phyloP scores from a whole-genome alignment of 2,329 filamentous ascomycete species.

The Aureobasidium sp. region DNA sequence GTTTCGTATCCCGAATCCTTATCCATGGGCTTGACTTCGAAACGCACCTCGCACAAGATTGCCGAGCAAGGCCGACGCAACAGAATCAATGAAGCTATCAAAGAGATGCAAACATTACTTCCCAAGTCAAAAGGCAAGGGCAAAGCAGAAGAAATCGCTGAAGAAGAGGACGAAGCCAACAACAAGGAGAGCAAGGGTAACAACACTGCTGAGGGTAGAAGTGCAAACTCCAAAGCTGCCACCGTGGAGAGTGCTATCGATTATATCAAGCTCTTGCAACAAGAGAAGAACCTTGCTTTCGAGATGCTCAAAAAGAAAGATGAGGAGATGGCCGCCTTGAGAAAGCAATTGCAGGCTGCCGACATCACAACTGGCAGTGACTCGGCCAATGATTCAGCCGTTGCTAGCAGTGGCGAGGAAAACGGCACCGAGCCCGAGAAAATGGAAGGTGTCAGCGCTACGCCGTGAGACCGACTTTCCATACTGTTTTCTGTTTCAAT shows the following conservation, averaged over 20 bases:
- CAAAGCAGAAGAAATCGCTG: conserved; percentile 23
- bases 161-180: conserved; percentile 33
- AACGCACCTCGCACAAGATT: conserved; percentile 95
- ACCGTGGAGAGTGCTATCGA: conserved; percentile 97
- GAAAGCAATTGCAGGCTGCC: conserved; percentile 5
- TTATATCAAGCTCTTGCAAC: conserved; percentile 80
- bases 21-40: conserved; percentile 88
- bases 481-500: not conserved
- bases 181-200: conserved; percentile 26
- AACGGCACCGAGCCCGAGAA: not conserved
- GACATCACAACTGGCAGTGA: not conserved
- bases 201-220: conserved; percentile 35
- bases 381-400: not conserved
- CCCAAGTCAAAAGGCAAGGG: conserved; percentile 45
- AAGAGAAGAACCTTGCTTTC: conserved; percentile 30
- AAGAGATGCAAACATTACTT: conserved; percentile 82
- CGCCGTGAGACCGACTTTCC: not conserved
- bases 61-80: conserved; percentile 94
- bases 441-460: conserved; percentile 1
- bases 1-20: conserved; percentile 76
- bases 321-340: conserved; percentile 20
- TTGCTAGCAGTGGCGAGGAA: not conserved
- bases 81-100: conserved; percentile 86
- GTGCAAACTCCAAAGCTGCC: conserved; percentile 78
- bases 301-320: conserved; percentile 20